Evolutionary conservation across 139 green algal species (phyloP).

Genomic region (Bryopsis sp.): DNA sequence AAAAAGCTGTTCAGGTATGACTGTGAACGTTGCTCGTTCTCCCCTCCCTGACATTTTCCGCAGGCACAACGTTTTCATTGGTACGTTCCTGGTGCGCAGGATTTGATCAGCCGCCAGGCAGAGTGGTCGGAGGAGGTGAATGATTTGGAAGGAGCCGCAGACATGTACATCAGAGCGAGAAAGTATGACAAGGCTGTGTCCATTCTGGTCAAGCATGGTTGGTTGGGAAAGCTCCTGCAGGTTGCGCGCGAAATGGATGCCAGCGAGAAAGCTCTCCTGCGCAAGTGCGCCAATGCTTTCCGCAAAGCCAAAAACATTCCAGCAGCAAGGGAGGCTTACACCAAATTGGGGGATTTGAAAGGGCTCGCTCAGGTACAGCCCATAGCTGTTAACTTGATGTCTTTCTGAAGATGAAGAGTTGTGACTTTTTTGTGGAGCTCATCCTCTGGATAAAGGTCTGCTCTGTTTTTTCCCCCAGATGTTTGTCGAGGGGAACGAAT

Average conservation of each 20-base stretch:
- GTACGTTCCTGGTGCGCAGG: constrained; percentile 25
- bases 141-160: constrained; percentile 64
- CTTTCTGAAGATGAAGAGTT: too few relatives aligned
- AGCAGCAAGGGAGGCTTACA: too few relatives aligned
- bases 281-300: too few relatives aligned
- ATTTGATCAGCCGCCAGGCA: constrained; percentile 64
- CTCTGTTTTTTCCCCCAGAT: too few relatives aligned
- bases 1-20: not conserved
- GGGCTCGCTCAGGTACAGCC: too few relatives aligned
- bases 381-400: too few relatives aligned
- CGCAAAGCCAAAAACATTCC: too few relatives aligned
- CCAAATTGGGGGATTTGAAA: too few relatives aligned
- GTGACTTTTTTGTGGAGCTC: too few relatives aligned
- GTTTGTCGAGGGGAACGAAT: constrained; percentile 22
- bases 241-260: constrained; percentile 44
- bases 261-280: too few relatives aligned
- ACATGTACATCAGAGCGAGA: constrained; percentile 73
- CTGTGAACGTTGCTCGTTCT: not conserved
- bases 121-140: constrained; percentile 72
- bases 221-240: constrained; percentile 56
- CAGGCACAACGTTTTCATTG: not conserved
- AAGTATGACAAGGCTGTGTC: constrained; percentile 58
- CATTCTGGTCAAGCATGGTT: constrained; percentile 51
- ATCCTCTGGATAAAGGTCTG: too few relatives aligned
- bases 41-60: not conserved